These are phyloP conservation scores for Sporopachydermia cereana DNA, from an alignment of 1,139 yeast genomes.

Conservation along the genomic window DNA sequence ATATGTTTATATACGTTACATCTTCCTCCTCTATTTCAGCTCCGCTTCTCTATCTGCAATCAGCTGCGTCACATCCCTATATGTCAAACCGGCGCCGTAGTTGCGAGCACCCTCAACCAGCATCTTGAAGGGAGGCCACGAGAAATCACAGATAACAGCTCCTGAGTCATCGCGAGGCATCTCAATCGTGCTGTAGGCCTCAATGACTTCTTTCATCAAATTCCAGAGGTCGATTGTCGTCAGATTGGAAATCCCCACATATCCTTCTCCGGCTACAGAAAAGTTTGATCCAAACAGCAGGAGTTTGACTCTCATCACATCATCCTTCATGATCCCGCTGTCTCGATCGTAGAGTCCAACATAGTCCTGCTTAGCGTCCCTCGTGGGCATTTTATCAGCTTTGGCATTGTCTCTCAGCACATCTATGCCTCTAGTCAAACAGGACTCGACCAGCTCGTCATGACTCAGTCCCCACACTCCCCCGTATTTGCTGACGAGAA, in stretches of 20 bases:
- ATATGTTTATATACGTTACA: too few relatives aligned
- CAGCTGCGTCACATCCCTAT: neutral
- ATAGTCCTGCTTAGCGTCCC: constrained; percentile 4
- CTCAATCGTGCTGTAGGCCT: constrained; percentile 1
- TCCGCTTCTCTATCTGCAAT: neutral
- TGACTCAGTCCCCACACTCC: neutral
- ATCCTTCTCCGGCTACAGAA: constrained; percentile 2
- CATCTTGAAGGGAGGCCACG: neutral
- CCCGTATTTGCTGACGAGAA: neutral
- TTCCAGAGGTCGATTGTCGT: neutral
- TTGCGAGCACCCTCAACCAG: neutral
- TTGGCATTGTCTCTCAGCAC: neutral
- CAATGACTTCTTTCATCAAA: constrained; percentile 1
- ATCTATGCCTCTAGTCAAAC: neutral
- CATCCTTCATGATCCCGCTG: neutral
- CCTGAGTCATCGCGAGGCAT: neutral
- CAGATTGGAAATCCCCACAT: neutral
- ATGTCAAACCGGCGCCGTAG: constrained; percentile 1
- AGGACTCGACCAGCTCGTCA: neutral
- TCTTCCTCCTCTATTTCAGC: too few relatives aligned
- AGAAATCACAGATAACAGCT: neutral
- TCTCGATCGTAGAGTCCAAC: constrained; percentile 2
- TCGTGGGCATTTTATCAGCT: neutral
- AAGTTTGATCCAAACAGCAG: neutral
- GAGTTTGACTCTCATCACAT: constrained; percentile 5